These are phyloP conservation scores for Marchantia paleacea DNA, from an alignment of 225 moss, liverwort and hornwort genomes.

Conservation along the genomic window DNA sequence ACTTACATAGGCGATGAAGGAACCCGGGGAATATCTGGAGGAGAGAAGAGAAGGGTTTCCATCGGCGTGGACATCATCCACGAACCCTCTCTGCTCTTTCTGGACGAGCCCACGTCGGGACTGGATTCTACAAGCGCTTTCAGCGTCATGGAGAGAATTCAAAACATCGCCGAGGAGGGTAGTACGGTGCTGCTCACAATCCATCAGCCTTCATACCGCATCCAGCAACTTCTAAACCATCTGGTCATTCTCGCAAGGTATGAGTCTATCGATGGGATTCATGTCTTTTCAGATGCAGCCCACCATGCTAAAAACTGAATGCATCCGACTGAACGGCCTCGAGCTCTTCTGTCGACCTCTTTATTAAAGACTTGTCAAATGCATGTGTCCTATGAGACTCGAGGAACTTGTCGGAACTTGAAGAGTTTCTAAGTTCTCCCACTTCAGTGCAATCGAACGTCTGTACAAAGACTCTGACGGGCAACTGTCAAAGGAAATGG, in stretches of 20 bases:
- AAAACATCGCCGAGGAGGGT: constrained; percentile 23
- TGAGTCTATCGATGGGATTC: no score
- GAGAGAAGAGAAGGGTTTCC: constrained; percentile 34
- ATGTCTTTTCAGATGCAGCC: no score
- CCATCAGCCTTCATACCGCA: constrained; percentile 35
- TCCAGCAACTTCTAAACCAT: constrained; percentile 20
- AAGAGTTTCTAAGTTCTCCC: no score
- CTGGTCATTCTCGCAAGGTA: constrained; percentile 28
- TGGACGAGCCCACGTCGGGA: constrained; percentile 41
- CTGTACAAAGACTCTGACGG: no score
- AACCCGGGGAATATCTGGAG: constrained; percentile 32
- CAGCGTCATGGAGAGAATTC: constrained; percentile 27
- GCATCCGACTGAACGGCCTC: no score
- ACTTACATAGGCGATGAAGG: constrained; percentile 34
- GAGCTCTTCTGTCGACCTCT: no score
- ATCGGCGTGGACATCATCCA: constrained; percentile 40
- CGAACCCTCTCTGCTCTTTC: constrained; percentile 28
- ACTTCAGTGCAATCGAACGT: no score
- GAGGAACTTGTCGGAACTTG: no score
- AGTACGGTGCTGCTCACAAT: constrained; percentile 31
- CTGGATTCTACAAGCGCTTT: constrained; percentile 32
- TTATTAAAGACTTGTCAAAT: no score
- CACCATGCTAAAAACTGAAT: no score
- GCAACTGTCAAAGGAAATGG: no score
- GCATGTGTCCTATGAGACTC: no score